phyloP scores from a whole-genome alignment of 2,329 filamentous ascomycete genomes.

The Diaporthe helianthi region DNA sequence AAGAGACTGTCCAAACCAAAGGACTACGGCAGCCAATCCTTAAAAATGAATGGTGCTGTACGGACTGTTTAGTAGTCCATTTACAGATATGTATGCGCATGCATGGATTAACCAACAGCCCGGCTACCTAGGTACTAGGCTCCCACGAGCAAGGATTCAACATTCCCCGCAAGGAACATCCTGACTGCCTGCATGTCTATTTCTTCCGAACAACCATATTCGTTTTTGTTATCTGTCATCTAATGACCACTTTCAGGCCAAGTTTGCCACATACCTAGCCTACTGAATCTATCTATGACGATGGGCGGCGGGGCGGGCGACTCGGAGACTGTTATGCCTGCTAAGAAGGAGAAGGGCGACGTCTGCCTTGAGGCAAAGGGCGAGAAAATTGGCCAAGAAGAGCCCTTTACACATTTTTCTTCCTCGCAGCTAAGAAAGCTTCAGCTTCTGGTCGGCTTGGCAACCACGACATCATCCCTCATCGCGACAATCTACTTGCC shows the following conservation, averaged over 20 bases:
- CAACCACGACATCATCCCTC: conserved; percentile 2
- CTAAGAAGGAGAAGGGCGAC: not conserved
- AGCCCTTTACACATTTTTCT: not conserved
- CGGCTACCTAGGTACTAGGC: not conserved
- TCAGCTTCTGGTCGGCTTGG: not conserved
- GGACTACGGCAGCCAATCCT: no score
- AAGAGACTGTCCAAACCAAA: no score
- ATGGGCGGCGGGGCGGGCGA: not conserved
- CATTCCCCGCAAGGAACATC: not conserved
- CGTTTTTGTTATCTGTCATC: not conserved
- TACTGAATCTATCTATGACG: not conserved
- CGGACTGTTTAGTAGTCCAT: no score
- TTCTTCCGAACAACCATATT: not conserved
- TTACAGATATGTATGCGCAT: not conserved
- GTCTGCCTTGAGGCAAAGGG: not conserved
- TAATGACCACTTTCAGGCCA: no score
- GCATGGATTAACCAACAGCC: not conserved
- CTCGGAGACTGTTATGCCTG: not conserved
- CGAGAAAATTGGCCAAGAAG: not conserved
- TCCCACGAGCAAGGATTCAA: not conserved
- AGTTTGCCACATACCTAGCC: no score
- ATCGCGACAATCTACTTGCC: conserved; percentile 54
- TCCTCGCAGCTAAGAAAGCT: not conserved
- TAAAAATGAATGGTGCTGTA: not conserved
- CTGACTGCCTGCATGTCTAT: no score